Conservation (phyloP, 768 basidiomycete species). For the Tulasnella sp. region DNA sequence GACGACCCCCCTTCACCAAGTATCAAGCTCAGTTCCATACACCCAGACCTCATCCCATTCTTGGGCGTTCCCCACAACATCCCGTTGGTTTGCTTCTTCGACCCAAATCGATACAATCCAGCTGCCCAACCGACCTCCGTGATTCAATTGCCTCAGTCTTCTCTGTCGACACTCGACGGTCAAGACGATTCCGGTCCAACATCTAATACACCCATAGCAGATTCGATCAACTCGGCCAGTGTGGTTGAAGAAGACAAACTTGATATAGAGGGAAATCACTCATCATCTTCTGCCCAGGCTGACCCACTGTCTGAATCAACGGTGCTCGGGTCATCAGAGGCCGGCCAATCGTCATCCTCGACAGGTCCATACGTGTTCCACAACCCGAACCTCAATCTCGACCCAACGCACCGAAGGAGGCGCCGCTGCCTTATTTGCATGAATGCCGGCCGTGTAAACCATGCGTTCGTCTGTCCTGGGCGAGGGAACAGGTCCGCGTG, state of each 20-base stretch:
- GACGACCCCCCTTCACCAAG: background rate
- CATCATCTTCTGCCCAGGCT: background rate
- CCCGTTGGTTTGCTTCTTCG: conserved; percentile 13
- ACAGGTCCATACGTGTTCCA: background rate
- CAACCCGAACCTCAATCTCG: background rate
- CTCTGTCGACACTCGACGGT: background rate
- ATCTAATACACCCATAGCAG: background rate
- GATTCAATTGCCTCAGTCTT: background rate
- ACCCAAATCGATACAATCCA: conserved; percentile 9
- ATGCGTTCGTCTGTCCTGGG: conserved; percentile 23
- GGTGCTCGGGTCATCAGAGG: background rate
- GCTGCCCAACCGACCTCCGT: background rate
- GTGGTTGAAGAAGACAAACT: background rate
- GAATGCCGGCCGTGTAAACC: conserved; percentile 11
- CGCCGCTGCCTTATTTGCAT: conserved; percentile 18
- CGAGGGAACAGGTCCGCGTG: conserved; percentile 23
- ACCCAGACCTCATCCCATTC: conserved; percentile 12
- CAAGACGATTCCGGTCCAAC: background rate
- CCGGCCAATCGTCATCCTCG: background rate
- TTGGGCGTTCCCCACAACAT: conserved; percentile 11
- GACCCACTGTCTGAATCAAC: background rate
- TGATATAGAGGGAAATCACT: background rate
- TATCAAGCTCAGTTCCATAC: conserved; percentile 10
- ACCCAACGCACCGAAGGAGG: background rate
- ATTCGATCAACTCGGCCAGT: background rate